Evolutionary conservation across 2,329 filamentous ascomycete species (phyloP).

Genomic region (Exophiala spinifera): DNA sequence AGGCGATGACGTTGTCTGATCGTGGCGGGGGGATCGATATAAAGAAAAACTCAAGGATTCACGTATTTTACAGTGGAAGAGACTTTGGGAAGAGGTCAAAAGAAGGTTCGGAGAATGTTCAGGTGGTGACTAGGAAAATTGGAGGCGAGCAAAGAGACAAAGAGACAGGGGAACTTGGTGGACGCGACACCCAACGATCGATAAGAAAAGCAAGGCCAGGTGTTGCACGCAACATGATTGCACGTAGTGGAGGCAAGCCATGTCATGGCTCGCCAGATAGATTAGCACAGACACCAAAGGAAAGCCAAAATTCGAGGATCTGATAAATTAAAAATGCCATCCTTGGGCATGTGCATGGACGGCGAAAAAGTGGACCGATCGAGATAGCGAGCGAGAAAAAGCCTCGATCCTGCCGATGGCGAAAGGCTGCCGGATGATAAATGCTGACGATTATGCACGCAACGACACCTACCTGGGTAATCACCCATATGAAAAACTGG

Average conservation of each 20-base stretch:
- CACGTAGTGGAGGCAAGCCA: slow-evolving; percentile 1
- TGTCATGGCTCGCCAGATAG: neutral
- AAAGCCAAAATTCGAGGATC: neutral
- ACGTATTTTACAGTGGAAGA: neutral
- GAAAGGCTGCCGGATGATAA: neutral
- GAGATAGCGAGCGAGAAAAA: neutral
- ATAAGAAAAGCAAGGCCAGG: neutral
- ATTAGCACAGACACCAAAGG: neutral
- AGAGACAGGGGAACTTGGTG: too few relatives aligned
- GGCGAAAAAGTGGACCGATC: neutral
- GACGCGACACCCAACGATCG: neutral
- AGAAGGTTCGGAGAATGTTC: neutral
- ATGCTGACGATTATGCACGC: slow-evolving; percentile 1
- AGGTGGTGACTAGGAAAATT: too few relatives aligned
- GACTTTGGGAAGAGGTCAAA: neutral
- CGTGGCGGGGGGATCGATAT: too few relatives aligned
- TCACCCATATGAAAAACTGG: too few relatives aligned
- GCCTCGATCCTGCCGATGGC: too few relatives aligned
- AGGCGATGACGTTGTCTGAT: neutral
- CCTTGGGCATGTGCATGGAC: neutral
- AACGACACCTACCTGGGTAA: too few relatives aligned
- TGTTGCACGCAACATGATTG: neutral
- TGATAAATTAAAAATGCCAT: neutral
- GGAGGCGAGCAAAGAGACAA: too few relatives aligned
- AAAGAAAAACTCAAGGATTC: neutral